A percentile compares a stretch with the other conserved stretches of the same genome.
These are phyloP conservation scores for Ceratocystis lukuohia DNA, from an alignment of 2,329 filamentous ascomycete species.

Conservation along the genomic window DNA sequence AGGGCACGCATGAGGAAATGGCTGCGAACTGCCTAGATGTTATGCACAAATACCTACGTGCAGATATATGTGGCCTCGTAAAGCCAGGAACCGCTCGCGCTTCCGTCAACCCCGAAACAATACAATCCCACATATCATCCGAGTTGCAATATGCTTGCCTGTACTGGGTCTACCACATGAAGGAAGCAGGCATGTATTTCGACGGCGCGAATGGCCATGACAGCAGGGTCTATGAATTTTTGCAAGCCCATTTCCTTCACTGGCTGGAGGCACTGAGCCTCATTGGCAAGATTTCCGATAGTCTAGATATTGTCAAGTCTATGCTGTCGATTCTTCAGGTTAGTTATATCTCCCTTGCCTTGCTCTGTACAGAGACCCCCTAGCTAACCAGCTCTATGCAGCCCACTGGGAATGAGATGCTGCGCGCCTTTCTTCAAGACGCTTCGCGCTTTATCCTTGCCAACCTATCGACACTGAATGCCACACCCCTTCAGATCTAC, in stretches of 20 bases:
- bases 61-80: not conserved
- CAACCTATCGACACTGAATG: not conserved
- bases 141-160: not conserved
- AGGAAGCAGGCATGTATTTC: conserved; percentile 8
- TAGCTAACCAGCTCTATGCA: not conserved
- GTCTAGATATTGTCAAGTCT: not conserved
- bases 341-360: not conserved
- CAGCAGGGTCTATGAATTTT: conserved; percentile 23
- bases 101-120: not conserved
- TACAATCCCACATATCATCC: not conserved
- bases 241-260: conserved; percentile 16
- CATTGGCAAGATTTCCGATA: not conserved
- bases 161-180: not conserved
- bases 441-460: not conserved
- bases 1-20: not conserved
- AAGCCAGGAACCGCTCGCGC: not conserved
- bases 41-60: not conserved
- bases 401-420: not conserved
- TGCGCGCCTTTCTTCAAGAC: not conserved
- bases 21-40: not conserved
- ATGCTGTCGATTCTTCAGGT: not conserved
- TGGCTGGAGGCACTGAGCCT: not conserved
- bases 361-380: not conserved
- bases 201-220: conserved; percentile 23
- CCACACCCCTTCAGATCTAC: not conserved